A percentile compares a stretch with the other conserved stretches of the same genome.
phyloP scores from a whole-genome alignment of 805 yeast genomes.

The Saccharomycopsis fermentans region DNA sequence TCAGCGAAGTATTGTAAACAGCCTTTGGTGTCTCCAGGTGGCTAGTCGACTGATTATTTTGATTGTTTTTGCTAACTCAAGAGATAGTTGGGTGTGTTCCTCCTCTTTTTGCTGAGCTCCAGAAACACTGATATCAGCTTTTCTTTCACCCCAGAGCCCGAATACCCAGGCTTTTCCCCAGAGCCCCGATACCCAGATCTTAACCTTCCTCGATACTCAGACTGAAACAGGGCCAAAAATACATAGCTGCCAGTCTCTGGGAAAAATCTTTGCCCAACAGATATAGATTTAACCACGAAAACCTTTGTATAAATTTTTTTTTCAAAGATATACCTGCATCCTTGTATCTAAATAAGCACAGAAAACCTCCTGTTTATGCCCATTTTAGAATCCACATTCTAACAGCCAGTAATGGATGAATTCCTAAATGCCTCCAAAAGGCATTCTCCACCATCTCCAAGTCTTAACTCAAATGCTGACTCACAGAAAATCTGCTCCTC shows the following conservation, averaged over 20 bases:
- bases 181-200: too few species aligned
- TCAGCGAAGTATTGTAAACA: neutral
- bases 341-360: neutral
- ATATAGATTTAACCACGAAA: too few species aligned
- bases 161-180: too few species aligned
- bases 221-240: too few species aligned
- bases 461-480: neutral
- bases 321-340: neutral
- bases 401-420: neutral
- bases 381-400: neutral
- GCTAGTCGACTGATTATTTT: neutral
- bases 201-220: too few species aligned
- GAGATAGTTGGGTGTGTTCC: neutral
- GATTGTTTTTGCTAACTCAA: neutral
- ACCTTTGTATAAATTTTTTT: too few species aligned
- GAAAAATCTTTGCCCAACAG: too few species aligned
- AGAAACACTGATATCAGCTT: neutral
- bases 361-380: neutral
- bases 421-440: neutral
- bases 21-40: neutral
- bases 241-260: too few species aligned
- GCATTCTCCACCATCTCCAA: conserved; percentile 1
- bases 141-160: too few species aligned
- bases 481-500: neutral
- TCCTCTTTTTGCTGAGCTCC: neutral